Base-by-base conservation (phyloP, 148 eudicot species). In the Persicaria tinctoria region DNA sequence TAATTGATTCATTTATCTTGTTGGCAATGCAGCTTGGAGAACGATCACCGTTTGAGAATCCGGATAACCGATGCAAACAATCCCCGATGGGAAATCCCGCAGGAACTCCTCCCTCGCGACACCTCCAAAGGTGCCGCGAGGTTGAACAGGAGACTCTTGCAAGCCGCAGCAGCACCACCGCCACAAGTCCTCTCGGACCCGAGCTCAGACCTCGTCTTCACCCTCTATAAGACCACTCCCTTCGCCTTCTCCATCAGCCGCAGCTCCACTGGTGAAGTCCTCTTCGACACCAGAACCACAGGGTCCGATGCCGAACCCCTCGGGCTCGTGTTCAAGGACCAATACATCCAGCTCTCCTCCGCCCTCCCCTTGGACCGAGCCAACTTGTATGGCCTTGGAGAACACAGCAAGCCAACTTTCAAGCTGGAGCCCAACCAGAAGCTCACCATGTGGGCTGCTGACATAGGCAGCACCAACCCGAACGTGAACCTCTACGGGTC, bases 41-140 rank as follows among this genome's bases (percentile, higher is more conserved):
- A 83, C n/a, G 56, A 74, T 1, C 82, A 84, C 53, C 86, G 89
- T 4, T 41, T 93, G 50, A 68, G 96, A 74, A 54, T 93, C 77
- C 82, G 86, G 56, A 83, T 93, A 44, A 89, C 91, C 6, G 93
- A 90, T 76, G 82, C 85, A 53, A 47, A 82, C 75, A 38, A 82
- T 60, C 78, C 72, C 6, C 80, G 97, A 74, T 90, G 96, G 93
- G 98, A 93, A 71, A 59, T 93, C 71, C 93, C 93, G 0, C 59
- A 79, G 44, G 0, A 78, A 13, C 6, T 89, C 75, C 48, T 84
- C 59, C 87, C 82, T 17, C 38, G 74, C n/a, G 32, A 47, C 14
- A 5, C 51, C 79, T 46, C 66, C 73, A 47, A 32, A 32, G 41
- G 41, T 68, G 20, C 20, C 69, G 77, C 8, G 41, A 70, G 41